Base-by-base conservation (phyloP, 805 yeast species). In the Wickerhamiella kurtzmanii region DNA sequence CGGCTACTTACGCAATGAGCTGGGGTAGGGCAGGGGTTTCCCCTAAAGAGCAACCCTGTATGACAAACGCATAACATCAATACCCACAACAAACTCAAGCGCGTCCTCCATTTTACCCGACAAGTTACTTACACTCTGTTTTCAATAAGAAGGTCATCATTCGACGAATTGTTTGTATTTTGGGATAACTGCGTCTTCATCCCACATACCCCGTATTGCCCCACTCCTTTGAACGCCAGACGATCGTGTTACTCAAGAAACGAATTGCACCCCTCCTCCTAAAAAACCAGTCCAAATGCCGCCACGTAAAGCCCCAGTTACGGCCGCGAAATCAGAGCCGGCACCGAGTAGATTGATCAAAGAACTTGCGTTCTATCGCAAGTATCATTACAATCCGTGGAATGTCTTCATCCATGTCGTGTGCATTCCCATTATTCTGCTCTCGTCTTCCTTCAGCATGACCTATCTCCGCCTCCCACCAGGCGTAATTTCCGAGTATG, bases 341-440 rank as follows among this genome's bases (percentile, higher is more conserved):
- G 52, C 64, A 21, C 50, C 68, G 11, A 58, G 66, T 6, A 37
- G 44, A 44, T 61, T 75, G 3, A 61, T 62, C n/a, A 66, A 70
- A 41, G 78, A 82, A 53, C 63, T 82, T n/a, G 70, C 74, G 21
- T 79, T 77, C 53, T 82, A 82, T 64, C 61, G 70, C 42, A 58
- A 64, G 36, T 66, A 67, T 48, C 72, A 67, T 54, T 63, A 67
- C 55, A 61, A 77, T 53, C 66, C 64, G 1, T 63, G 61, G 35
- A 89, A 89, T 64, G 88, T 88, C 4, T 53, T 68, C 8, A 82
- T 89, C 52, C 98, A 89, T 59, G 61, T 82, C 41, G 61, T 75
- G 3, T 86, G 86, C 59, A 87, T 89, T 28, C 97, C 97, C 1
- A 62, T 76, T 18, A 87, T 89, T 44, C 67, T 83, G 25, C 63